Evolutionary conservation across 495 filamentous ascomycete genomes (phyloP), one percentile per base, ranked within the genome.

Genomic region (Echria macrotheca): DNA sequence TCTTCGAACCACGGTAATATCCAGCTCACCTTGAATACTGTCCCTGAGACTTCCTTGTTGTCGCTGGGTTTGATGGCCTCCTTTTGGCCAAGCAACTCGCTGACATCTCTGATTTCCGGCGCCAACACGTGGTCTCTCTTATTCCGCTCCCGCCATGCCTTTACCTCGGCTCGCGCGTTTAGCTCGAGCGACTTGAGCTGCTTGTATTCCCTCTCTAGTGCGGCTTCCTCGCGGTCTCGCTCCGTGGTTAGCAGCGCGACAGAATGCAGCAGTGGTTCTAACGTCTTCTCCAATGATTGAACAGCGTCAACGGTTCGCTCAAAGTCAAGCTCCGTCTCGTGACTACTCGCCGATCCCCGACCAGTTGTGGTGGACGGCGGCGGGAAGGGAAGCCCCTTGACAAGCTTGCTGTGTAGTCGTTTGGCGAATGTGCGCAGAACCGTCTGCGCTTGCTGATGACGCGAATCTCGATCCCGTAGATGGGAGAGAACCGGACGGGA

Each of bases 241-340:
- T 75, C 69, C 48, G 54, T 39, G 26, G 36, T 47, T 21, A 76
- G 55, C n/a, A 75, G 43, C 41, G 59, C 69, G 2, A 74, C 70
- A 6, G 64, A 60, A 44, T 75, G 70, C n/a, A 71, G 47, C 12
- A 71, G 53, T 8, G 73, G 70, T 31, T 72, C 66, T 12, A 76
- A 61, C 56, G 65, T 61, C 40, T 57, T 52, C 31, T 73, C 60
- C 10, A 72, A 52, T 8, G 43, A 51, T 36, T 59, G 56, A 47
- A 68, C 63, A 0, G 62, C 67, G 5, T 69, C 61, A 19, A 73
- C 53, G 7, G 62, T 63, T 28, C 55, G 57, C 54, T 75, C 73
- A 48, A 71, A 75, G 37, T 75, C 68, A 12, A 76, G 53, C 38
- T 76, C 71, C 5, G 58, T 56, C 26, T 65, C 70, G 31, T 67